Percentiles rank a stretch among this genome's conserved stretches.
Conservation (phyloP, 1,284 basidiomycete species). For the Ustanciosporium gigantosporum region DNA sequence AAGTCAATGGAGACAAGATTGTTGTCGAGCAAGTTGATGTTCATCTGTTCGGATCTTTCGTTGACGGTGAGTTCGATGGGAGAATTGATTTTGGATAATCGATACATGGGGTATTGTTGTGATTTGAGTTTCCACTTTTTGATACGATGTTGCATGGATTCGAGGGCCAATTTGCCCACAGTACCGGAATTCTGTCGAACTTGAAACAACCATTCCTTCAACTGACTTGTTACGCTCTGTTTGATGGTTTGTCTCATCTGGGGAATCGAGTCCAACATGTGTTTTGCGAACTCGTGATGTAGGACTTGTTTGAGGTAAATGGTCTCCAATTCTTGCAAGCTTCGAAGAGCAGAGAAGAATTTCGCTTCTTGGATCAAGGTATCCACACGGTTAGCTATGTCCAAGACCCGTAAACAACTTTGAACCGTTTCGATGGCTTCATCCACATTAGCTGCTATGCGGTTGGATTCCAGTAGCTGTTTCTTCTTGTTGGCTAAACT, state of each 20-base stretch:
- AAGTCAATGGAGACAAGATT: constrained; percentile 88
- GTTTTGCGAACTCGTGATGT: constrained; percentile 88
- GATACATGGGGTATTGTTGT: constrained; percentile 58
- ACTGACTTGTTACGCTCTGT: constrained; percentile 87
- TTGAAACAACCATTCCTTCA: constrained; percentile 96
- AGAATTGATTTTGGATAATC: constrained; percentile 83
- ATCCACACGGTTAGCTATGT: constrained; percentile 90
- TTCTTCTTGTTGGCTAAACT: constrained; percentile 51
- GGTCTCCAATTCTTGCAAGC: constrained; percentile 69
- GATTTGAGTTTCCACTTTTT: constrained; percentile 74
- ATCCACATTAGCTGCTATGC: constrained; percentile 88
- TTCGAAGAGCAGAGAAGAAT: constrained; percentile 86
- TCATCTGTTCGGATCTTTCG: constrained; percentile 90
- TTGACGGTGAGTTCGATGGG: constrained; percentile 91
- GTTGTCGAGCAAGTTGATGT: constrained; percentile 89
- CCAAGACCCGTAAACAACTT: constrained; percentile 85
- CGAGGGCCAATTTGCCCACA: constrained; percentile 84
- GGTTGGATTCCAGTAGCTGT: constrained; percentile 75
- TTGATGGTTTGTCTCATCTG: constrained; percentile 86
- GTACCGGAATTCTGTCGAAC: constrained; percentile 85
- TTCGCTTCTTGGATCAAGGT: constrained; percentile 86
- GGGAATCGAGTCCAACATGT: constrained; percentile 87
- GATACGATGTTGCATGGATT: constrained; percentile 82
- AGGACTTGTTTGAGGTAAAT: constrained; percentile 81
- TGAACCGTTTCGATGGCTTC: constrained; percentile 94